Percentiles rank a stretch among this genome's conserved stretches.
phyloP scores from a whole-genome alignment of 768 basidiomycete genomes.

The Pseudohyphozyma bogoriensis region DNA sequence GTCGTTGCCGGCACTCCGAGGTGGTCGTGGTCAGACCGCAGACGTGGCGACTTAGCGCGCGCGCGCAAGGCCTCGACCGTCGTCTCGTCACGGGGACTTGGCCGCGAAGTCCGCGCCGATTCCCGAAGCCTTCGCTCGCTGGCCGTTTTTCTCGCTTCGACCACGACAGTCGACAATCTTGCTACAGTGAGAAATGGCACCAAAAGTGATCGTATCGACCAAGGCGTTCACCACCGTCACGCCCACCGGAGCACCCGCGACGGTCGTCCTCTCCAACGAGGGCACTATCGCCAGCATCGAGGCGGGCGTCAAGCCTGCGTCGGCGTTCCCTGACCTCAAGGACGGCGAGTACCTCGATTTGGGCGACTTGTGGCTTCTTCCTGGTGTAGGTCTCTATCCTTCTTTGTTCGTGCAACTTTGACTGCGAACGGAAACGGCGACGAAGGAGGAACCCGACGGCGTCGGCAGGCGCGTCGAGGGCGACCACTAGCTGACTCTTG shows the following conservation, averaged over 20 bases:
- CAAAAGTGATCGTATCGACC: background rate
- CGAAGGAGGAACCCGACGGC: no score
- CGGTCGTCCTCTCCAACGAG: slow-evolving; percentile 54
- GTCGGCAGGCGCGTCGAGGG: no score
- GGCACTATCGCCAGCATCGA: slow-evolving; percentile 55
- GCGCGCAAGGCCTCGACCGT: background rate
- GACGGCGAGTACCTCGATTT: slow-evolving; percentile 38
- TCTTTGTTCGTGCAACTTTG: background rate
- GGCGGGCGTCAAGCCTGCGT: slow-evolving; percentile 25
- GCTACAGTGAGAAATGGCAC: background rate
- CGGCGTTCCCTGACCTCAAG: slow-evolving; percentile 26
- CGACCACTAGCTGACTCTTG: no score
- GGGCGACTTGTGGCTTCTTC: slow-evolving; percentile 54
- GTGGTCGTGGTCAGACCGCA: background rate
- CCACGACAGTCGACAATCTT: background rate
- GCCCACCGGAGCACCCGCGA: slow-evolving; percentile 39
- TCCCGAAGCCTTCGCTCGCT: background rate
- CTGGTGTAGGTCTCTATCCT: slow-evolving; percentile 43
- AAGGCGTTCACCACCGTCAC: background rate
- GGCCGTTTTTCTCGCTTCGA: background rate
- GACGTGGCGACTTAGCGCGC: background rate
- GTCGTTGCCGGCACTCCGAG: background rate
- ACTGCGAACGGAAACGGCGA: no score
- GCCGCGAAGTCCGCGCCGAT: no score
- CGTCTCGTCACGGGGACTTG: background rate